Percentiles rank a stretch among this genome's conserved stretches.
These are phyloP conservation scores for Flaveria sonorensis DNA, from an alignment of 129 eudicot genomes.

Conservation along the genomic window DNA sequence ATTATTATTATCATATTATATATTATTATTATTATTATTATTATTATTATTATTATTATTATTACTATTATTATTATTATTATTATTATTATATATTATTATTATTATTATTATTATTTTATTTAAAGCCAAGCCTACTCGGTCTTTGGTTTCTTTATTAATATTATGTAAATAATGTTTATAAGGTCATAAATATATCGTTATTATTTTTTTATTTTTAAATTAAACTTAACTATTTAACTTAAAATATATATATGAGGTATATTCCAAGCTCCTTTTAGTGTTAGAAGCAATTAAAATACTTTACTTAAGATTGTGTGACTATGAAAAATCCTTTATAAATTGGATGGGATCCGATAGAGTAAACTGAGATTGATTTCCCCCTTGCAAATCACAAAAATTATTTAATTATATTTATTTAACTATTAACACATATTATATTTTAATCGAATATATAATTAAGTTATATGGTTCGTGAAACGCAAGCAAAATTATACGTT, in stretches of 20 bases:
- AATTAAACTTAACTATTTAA: background rate
- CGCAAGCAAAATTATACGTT: constrained; percentile 27
- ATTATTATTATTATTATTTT: no score
- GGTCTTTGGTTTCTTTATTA: no score
- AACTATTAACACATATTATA: background rate
- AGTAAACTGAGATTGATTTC: constrained; percentile 26
- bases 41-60: no score
- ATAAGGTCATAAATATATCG: background rate
- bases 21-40: no score
- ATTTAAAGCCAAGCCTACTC: no score
- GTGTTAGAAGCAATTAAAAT: constrained; percentile 16
- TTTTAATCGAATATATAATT: background rate
- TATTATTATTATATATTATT: no score
- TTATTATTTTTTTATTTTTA: background rate
- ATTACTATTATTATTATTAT: no score
- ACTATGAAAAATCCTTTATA: constrained; percentile 9
- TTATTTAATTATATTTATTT: background rate
- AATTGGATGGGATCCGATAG: constrained; percentile 8
- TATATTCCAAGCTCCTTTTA: constrained; percentile 12
- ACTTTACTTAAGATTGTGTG: constrained; percentile 24
- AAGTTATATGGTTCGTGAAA: constrained; percentile 25
- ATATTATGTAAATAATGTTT: background rate
- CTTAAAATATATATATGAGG: background rate
- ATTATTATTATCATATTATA: no score
- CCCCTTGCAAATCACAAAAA: constrained; percentile 20